phyloP scores from a whole-genome alignment of 148 eudicot genomes.

The Camellia japonica region DNA sequence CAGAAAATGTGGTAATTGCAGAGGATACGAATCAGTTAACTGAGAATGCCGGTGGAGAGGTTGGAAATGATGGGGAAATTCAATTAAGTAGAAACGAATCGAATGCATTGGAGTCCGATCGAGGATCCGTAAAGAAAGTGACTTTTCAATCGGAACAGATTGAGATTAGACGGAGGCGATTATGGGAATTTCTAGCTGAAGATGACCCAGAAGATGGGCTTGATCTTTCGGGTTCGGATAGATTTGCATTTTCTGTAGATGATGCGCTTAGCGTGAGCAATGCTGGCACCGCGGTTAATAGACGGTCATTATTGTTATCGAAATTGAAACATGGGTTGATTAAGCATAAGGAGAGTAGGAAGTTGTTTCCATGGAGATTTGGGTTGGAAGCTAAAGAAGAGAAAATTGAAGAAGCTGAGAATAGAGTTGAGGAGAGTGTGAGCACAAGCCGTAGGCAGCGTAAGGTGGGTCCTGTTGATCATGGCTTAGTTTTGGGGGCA shows the following conservation, averaged over 20 bases:
- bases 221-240: constrained; percentile 95
- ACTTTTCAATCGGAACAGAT: constrained; percentile 57
- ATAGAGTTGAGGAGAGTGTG: constrained; percentile 49
- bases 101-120: constrained; percentile 1
- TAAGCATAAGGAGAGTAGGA: constrained; percentile 53
- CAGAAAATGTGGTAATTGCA: constrained; percentile 23
- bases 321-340: constrained; percentile 77
- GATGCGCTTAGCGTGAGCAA: constrained; percentile 82
- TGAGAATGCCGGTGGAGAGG: constrained; percentile 10
- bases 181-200: constrained; percentile 93
- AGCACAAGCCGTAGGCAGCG: constrained; percentile 49
- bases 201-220: constrained; percentile 86
- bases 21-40: constrained; percentile 5
- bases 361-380: constrained; percentile 78
- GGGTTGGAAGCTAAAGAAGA: constrained; percentile 66
- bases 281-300: constrained; percentile 57
- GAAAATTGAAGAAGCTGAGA: constrained; percentile 35
- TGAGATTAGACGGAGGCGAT: constrained; percentile 61
- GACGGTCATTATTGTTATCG: constrained; percentile 71
- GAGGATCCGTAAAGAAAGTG: constrained; percentile 53
- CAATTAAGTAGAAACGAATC: constrained; percentile 16
- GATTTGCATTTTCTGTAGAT: constrained; percentile 94
- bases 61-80: constrained; percentile 17
- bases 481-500: constrained; percentile 74
- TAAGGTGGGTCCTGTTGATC: constrained; percentile 77